Conservation (phyloP, 176 grass and related monocot genomes). For the Neostapfia colusana region DNA sequence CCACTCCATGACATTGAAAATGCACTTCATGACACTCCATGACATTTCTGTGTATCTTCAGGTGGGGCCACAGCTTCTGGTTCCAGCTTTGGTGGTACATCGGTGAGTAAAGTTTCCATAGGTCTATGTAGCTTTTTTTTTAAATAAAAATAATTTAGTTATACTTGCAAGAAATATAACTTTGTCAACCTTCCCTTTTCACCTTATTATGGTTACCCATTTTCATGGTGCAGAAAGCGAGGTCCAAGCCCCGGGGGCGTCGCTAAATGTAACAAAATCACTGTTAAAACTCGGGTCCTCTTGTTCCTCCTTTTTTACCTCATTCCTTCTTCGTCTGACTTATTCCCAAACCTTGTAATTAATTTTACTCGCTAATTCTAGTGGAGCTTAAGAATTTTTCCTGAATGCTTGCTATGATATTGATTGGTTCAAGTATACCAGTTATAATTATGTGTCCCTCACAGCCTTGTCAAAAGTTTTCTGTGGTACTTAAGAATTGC, state of each 20-base stretch:
- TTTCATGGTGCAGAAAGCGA: conserved; percentile 62
- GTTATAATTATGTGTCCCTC: neutral
- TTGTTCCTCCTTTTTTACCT: conserved; percentile 31
- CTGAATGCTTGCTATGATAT: neutral
- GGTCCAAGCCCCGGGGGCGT: conserved; percentile 66
- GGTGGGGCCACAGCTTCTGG: conserved; percentile 77
- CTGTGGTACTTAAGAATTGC: neutral
- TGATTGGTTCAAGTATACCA: neutral
- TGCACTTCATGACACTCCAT: neutral
- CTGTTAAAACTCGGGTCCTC: neutral
- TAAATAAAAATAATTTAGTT: neutral
- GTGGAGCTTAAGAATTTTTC: conserved; percentile 9
- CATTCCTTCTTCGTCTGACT: neutral
- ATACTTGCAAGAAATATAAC: neutral
- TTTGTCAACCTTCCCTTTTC: conserved; percentile 17
- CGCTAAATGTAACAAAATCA: conserved; percentile 49
- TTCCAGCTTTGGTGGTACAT: conserved; percentile 83
- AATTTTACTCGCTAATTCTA: conserved; percentile 17
- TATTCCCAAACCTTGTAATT: conserved; percentile 35
- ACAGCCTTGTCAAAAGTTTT: neutral
- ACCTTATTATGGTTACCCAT: neutral
- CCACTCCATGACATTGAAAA: neutral
- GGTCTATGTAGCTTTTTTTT: conserved; percentile 6
- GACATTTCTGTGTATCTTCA: conserved; percentile 30
- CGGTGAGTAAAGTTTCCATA: conserved; percentile 58